These are phyloP conservation scores for Metarhizium robertsii DNA, from an alignment of 2,329 filamentous ascomycete species.

Conservation along the genomic window DNA sequence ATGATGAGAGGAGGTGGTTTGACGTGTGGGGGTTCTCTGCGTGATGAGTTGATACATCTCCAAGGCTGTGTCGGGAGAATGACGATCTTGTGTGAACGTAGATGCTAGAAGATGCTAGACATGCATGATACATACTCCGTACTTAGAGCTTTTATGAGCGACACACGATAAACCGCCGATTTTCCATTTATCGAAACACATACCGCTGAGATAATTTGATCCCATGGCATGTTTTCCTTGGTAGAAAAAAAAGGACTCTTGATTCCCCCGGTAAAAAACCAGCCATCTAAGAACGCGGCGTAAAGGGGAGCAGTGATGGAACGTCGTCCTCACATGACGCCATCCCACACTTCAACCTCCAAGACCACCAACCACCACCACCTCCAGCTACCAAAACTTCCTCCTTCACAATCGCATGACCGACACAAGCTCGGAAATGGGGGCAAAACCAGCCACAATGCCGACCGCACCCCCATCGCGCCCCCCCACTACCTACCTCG, in stretches of 20 bases:
- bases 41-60: neutral
- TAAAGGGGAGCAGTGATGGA: neutral
- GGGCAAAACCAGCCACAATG: neutral
- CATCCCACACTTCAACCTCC: neutral
- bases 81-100: too few species aligned
- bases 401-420: neutral
- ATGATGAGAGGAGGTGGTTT: conserved; percentile 49
- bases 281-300: too few species aligned
- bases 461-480: neutral
- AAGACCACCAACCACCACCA: neutral
- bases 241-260: too few species aligned
- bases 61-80: too few species aligned
- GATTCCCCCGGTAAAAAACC: too few species aligned
- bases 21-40: conserved; percentile 49
- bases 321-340: conserved; percentile 7
- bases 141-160: too few species aligned
- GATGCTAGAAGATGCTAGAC: too few species aligned
- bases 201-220: neutral
- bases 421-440: neutral
- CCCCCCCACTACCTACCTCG: conserved; percentile 10
- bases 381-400: neutral
- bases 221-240: too few species aligned
- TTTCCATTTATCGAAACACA: too few species aligned
- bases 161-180: too few species aligned
- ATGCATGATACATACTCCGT: too few species aligned